These are phyloP conservation scores for Cantharellus anzutake DNA, from an alignment of 768 basidiomycete genomes.

Conservation along the genomic window DNA sequence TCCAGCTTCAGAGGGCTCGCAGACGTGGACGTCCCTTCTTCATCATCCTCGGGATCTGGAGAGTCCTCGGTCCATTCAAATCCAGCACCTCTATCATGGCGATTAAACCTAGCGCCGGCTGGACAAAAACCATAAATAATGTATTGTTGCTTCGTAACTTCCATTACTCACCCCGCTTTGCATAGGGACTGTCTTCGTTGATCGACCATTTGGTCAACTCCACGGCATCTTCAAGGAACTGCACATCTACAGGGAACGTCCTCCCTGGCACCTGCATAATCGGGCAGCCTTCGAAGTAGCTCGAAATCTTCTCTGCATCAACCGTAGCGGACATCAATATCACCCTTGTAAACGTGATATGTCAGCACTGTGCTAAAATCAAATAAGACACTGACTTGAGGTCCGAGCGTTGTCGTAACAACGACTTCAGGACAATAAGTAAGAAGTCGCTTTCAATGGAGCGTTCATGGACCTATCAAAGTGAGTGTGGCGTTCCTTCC, in stretches of 20 bases:
- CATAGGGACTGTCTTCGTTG: conserved; percentile 64
- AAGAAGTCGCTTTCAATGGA: conserved; percentile 96
- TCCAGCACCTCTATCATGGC: conserved; percentile 30
- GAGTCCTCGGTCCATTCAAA: conserved; percentile 69
- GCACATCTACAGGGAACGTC: conserved; percentile 78
- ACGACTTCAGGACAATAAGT: conserved; percentile 74
- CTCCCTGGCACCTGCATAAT: conserved; percentile 79
- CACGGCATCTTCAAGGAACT: conserved; percentile 81
- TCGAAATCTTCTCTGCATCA: conserved; percentile 76
- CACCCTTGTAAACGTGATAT: conserved; percentile 29
- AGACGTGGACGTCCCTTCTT: conserved; percentile 22
- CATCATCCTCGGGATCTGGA: conserved; percentile 44
- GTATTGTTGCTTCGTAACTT: not conserved
- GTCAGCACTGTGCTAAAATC: not conserved
- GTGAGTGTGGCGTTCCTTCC: not conserved
- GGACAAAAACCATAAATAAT: conserved; percentile 1
- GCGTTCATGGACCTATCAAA: conserved; percentile 69
- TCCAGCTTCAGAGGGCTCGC: conserved; percentile 27
- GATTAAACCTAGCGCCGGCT: conserved; percentile 48
- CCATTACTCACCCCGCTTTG: conserved; percentile 35
- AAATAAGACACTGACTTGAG: conserved; percentile 40
- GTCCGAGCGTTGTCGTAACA: conserved; percentile 55
- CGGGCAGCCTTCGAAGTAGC: conserved; percentile 69
- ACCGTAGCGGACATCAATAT: conserved; percentile 95
- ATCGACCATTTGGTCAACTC: conserved; percentile 66